Evolutionary conservation across 441 rosid genomes (phyloP).

Genomic region (Populus hybrid): DNA sequence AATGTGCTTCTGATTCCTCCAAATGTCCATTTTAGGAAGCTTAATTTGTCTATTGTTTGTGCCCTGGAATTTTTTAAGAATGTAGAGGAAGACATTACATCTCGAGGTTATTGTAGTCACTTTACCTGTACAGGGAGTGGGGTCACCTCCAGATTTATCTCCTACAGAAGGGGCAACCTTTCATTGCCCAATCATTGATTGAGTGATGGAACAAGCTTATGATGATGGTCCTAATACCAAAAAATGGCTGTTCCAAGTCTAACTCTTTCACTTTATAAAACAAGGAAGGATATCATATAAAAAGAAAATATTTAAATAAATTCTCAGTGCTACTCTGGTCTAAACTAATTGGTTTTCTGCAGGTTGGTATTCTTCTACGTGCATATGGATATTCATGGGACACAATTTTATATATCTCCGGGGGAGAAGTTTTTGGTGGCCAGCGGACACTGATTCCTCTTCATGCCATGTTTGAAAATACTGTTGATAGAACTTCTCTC

Average conservation of each 20-base stretch:
- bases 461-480: slow-evolving; percentile 88
- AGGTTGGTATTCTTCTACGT: slow-evolving; percentile 93
- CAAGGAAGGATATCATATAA: background rate
- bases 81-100: background rate
- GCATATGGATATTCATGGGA: slow-evolving; percentile 92
- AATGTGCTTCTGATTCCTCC: background rate
- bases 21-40: background rate
- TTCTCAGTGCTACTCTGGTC: background rate
- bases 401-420: slow-evolving; percentile 76
- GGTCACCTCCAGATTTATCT: background rate
- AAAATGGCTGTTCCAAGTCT: background rate
- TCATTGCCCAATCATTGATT: background rate
- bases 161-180: background rate
- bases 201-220: background rate
- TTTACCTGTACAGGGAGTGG: background rate
- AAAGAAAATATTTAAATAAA: background rate
- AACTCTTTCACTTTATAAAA: background rate
- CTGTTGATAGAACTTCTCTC: slow-evolving; percentile 85
- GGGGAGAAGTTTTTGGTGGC: slow-evolving; percentile 97
- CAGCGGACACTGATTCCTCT: slow-evolving; percentile 83
- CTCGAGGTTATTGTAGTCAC: background rate
- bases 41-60: background rate
- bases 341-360: slow-evolving; percentile 14
- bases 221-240: background rate
- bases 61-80: background rate